phyloP scores from a whole-genome alignment of 805 yeast genomes.

The Pichia eremophila region DNA sequence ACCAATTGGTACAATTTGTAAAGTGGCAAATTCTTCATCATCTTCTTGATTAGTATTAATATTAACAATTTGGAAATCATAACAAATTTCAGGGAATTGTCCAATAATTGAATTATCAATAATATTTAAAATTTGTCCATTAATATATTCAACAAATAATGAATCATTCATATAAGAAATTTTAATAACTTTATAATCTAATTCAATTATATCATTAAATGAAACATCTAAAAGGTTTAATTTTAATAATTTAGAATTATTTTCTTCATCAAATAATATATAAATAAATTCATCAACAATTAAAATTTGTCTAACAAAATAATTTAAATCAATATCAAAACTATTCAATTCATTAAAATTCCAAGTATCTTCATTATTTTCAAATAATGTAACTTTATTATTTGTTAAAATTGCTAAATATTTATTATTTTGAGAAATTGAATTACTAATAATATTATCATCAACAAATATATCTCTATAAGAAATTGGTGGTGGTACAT shows the following conservation, averaged over 20 bases:
- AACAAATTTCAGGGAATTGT: conserved; percentile 63
- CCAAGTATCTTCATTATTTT: conserved; percentile 29
- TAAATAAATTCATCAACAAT: conserved; percentile 48
- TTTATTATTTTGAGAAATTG: conserved; percentile 53
- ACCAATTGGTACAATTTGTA: conserved; percentile 42
- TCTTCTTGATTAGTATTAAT: neutral
- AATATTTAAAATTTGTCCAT: conserved; percentile 38
- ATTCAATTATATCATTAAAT: conserved; percentile 32
- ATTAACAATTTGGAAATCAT: conserved; percentile 39
- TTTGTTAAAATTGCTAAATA: conserved; percentile 49
- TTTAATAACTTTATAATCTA: conserved; percentile 40
- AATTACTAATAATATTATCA: conserved; percentile 51
- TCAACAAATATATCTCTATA: conserved; percentile 54
- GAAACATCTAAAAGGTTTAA: conserved; percentile 39
- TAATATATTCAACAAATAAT: conserved; percentile 51
- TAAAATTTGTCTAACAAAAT: conserved; percentile 54
- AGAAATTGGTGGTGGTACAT: conserved; percentile 91
- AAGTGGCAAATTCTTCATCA: conserved; percentile 12
- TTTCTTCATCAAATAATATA: conserved; percentile 45
- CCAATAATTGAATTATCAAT: conserved; percentile 22
- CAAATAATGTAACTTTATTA: conserved; percentile 35
- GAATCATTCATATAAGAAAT: conserved; percentile 45
- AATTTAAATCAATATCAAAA: conserved; percentile 27
- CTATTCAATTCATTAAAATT: conserved; percentile 34
- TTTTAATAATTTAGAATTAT: conserved; percentile 40